Conservation (phyloP, 495 filamentous ascomycete species). For the Trichoderma erinaceum region DNA sequence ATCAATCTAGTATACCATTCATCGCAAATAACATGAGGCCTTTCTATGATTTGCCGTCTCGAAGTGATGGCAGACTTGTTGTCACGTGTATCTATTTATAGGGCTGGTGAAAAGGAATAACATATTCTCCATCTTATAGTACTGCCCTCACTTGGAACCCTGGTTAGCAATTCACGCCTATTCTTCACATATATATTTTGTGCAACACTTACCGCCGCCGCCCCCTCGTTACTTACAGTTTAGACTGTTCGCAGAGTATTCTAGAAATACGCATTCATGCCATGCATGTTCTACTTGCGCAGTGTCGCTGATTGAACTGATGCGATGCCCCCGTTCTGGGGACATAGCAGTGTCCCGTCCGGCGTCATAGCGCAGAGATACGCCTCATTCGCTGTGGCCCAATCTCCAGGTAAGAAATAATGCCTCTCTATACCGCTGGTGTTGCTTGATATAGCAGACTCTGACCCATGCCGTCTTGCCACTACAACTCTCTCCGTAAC, state of each 20-base stretch:
- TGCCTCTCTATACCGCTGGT: not conserved
- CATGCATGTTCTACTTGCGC: not conserved
- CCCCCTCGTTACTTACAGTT: not conserved
- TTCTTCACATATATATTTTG: not conserved
- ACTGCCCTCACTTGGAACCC: not conserved
- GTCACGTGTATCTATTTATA: not conserved
- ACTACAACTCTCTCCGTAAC: not conserved
- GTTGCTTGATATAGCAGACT: not conserved
- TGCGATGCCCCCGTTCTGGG: not conserved
- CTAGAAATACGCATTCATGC: not conserved
- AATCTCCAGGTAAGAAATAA: not conserved
- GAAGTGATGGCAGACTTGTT: not conserved
- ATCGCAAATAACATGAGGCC: not conserved
- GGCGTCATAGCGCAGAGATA: not conserved
- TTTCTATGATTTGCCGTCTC: not conserved
- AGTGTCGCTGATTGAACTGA: constrained; percentile 1
- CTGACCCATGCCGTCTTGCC: not conserved
- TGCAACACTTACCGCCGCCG: not conserved
- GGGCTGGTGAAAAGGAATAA: not conserved
- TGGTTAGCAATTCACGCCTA: not conserved
- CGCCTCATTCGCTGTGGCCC: not conserved
- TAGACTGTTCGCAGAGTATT: not conserved
- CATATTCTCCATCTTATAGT: not conserved
- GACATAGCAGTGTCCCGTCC: not conserved
- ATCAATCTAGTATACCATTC: not conserved